Evolutionary conservation across 257 asterid genomes (phyloP).

Genomic region (Solanum tacnaense): DNA sequence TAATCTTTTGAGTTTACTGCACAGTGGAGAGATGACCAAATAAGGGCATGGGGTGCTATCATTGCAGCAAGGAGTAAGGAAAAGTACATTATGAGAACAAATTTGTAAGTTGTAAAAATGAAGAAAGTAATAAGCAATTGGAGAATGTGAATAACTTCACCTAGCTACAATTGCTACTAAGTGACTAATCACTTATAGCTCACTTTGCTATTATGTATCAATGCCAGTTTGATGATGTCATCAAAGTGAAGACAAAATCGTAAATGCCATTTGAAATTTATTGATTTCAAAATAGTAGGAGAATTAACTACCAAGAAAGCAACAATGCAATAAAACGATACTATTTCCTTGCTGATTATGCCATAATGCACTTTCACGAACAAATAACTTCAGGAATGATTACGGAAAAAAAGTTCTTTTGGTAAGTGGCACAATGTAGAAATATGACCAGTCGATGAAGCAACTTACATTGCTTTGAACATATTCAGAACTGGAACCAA

Average conservation of each 20-base stretch:
- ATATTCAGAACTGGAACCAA: conserved; percentile 15
- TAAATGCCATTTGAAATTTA: background rate
- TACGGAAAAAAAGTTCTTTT: background rate
- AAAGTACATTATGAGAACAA: background rate
- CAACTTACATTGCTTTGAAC: conserved; percentile 8
- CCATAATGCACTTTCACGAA: background rate
- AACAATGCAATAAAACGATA: background rate
- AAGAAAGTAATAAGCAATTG: background rate
- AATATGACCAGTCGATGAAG: background rate
- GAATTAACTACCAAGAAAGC: background rate
- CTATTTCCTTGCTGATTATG: background rate
- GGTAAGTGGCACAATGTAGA: background rate
- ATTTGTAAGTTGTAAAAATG: background rate
- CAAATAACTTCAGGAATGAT: background rate
- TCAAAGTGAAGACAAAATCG: background rate
- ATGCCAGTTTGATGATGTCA: background rate
- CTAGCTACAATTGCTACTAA: background rate
- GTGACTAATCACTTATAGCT: background rate
- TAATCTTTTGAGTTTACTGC: background rate
- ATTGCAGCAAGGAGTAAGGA: background rate
- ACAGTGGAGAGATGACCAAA: background rate
- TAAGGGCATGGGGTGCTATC: background rate
- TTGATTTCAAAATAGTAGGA: background rate
- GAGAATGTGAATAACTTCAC: background rate
- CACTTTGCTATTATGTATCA: background rate